Evolutionary conservation across 2,329 filamentous ascomycete species (phyloP).

Genomic region (Phialocephala sp.): DNA sequence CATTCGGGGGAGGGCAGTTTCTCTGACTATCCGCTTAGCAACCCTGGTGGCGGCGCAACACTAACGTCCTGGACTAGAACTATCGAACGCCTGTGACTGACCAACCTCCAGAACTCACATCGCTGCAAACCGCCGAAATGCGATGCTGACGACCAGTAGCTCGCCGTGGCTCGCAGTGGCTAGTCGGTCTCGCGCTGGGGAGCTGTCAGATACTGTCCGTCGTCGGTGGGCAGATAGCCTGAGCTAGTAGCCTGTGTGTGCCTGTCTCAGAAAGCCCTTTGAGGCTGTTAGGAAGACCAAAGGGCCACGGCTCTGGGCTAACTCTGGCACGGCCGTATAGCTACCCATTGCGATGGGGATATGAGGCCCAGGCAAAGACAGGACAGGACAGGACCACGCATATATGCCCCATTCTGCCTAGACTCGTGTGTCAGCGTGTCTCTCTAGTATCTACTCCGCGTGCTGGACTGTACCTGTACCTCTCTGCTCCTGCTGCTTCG

Average conservation of each 20-base stretch:
- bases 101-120: conserved; percentile 6
- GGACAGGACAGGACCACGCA: background rate
- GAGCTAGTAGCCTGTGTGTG: conserved; percentile 6
- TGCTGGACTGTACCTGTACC: background rate
- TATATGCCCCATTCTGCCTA: conserved; percentile 4
- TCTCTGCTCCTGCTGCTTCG: conserved; percentile 1
- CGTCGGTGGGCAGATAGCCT: conserved; percentile 7
- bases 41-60: conserved; percentile 27
- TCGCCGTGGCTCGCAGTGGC: background rate
- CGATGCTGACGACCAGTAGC: conserved; percentile 25
- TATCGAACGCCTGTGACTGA: conserved; percentile 33
- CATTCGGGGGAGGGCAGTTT: conserved; percentile 15
- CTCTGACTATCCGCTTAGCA: conserved; percentile 22
- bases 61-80: conserved; percentile 23
- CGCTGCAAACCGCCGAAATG: conserved; percentile 18
- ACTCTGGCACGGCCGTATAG: conserved; percentile 17
- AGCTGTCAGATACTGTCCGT: conserved; percentile 25
- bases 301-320: conserved; percentile 15
- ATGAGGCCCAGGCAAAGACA: background rate
- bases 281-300: conserved; percentile 23
- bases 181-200: conserved; percentile 19
- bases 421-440: background rate
- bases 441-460: background rate
- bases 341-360: conserved; percentile 5
- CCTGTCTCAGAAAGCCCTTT: conserved; percentile 15